Conservation (phyloP, 441 rosid species). For the Erodium texanum region DNA sequence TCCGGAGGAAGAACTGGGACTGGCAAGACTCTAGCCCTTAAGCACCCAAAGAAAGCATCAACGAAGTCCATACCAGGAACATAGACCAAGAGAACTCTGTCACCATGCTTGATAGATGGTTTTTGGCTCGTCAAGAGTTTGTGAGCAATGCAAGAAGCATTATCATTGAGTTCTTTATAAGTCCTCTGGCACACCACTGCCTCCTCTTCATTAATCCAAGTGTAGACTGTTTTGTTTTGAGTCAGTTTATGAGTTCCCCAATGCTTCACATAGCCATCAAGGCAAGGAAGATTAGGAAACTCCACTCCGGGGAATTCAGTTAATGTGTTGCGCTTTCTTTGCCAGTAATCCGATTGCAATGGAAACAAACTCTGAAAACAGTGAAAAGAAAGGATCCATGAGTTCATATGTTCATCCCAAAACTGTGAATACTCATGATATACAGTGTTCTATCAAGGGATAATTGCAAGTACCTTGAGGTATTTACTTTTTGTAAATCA, state of each 20-base stretch:
- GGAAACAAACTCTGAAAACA: slow-evolving; percentile 44
- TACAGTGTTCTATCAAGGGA: no score
- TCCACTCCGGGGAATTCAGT: slow-evolving; percentile 43
- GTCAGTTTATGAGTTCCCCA: slow-evolving; percentile 44
- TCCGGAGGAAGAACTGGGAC: slow-evolving; percentile 77
- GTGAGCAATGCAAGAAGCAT: slow-evolving; percentile 46
- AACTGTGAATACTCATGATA: not conserved
- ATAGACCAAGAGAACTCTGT: slow-evolving; percentile 50
- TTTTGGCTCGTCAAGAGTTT: slow-evolving; percentile 41
- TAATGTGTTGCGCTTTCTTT: slow-evolving; percentile 22
- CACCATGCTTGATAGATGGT: slow-evolving; percentile 52
- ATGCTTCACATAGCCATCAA: slow-evolving; percentile 49
- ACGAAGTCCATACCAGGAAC: slow-evolving; percentile 60
- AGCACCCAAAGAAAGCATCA: slow-evolving; percentile 67
- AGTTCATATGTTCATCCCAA: slow-evolving; percentile 6
- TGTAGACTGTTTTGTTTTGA: slow-evolving; percentile 32
- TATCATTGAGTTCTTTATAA: slow-evolving; percentile 38
- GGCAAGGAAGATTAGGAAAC: slow-evolving; percentile 45
- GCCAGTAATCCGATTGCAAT: slow-evolving; percentile 26
- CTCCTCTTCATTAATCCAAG: slow-evolving; percentile 59
- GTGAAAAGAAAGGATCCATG: slow-evolving; percentile 25
- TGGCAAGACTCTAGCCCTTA: slow-evolving; percentile 51
- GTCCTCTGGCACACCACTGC: slow-evolving; percentile 35
- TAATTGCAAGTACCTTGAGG: no score
- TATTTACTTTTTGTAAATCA: no score